Base-by-base conservation (phyloP, 306 rosid genomes). In the Lathyrus oleraceus region DNA sequence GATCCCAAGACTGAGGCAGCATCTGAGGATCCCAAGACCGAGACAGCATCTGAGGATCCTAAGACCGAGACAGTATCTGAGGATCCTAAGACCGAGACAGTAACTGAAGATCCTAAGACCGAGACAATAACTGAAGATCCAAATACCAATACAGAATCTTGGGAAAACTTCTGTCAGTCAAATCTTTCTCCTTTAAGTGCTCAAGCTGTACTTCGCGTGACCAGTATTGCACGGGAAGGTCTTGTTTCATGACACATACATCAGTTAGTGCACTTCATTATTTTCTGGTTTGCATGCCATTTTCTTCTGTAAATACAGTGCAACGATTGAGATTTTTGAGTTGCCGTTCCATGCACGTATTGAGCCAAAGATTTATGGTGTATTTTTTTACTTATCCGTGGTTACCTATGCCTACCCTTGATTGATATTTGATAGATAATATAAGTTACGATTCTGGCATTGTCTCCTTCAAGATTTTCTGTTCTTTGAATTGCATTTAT, bases 191-290 rank as follows among this genome's bases (percentile, higher is more conserved):
- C 95, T 52, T 52, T 94, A 72, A 94, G 92, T 61, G 99, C 99
- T 20, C 99, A 91, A 83, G 99, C 99, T 42, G 99, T 94, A 15
- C 89, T 94, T 57, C 96, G 97, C 10, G 95, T 90, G 49, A 92
- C 96, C 78, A 85, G 74, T 67, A 78, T 87, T 40, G 68, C 88
- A 20, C 83, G 91, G 43, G 95, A 92, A 72, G 92, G 89, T 78
- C 87, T 87, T 44, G 85, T 87, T 80, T 92, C 98, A 69, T 89
- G 86, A 92, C 81, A 76, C 76, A 21, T 23, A 42, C 64, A 58
- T 73, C 71, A 77, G 74, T 53, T 65, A 69, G 83, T 69, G 42
- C 67, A 80, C 81, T 73, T 81, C 73, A 76, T 70, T 67, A 49
- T 76, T 73, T 48, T 71, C 82, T 77, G 77, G 85, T 82, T 90